phyloP scores from a whole-genome alignment of 2,329 filamentous ascomycete genomes.

The Ceratocystis smalleyi region DNA sequence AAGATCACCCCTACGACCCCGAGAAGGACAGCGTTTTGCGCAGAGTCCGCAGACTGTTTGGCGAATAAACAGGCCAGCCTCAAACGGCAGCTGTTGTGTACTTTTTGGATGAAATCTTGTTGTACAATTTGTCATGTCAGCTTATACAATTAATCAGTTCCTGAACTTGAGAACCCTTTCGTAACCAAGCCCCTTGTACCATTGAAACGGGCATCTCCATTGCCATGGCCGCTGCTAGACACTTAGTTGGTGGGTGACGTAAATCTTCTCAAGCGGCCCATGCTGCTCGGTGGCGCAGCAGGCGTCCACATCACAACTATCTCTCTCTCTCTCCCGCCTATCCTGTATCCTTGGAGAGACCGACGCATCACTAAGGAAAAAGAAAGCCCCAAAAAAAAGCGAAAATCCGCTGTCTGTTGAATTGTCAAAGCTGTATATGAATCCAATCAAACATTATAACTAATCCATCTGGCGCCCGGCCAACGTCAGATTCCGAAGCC shows the following conservation, averaged over 20 bases:
- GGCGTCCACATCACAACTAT: no score
- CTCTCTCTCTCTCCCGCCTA: no score
- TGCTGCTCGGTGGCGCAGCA: no score
- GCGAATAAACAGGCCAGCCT: slow-evolving; percentile 38
- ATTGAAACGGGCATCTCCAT: no score
- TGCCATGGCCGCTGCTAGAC: no score
- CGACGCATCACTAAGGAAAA: background rate
- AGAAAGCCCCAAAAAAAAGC: background rate
- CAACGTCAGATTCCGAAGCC: background rate
- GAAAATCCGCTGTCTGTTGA: background rate
- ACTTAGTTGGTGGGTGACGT: no score
- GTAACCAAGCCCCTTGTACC: no score
- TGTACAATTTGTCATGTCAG: background rate
- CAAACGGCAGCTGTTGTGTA: background rate
- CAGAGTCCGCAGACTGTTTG: slow-evolving; percentile 55
- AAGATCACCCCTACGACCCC: slow-evolving; percentile 96
- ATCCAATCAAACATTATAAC: background rate
- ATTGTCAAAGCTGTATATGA: background rate
- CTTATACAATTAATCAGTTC: background rate
- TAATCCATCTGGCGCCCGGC: background rate
- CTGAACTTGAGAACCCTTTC: background rate
- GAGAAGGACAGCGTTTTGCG: slow-evolving; percentile 97
- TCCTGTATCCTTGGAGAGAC: no score
- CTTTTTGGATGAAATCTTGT: background rate
- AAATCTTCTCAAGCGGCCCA: no score